Evolutionary conservation across 2,329 filamentous ascomycete genomes (phyloP), one percentile per base, ranked within the genome.

Genomic region (Aquanectria penicillioides): DNA sequence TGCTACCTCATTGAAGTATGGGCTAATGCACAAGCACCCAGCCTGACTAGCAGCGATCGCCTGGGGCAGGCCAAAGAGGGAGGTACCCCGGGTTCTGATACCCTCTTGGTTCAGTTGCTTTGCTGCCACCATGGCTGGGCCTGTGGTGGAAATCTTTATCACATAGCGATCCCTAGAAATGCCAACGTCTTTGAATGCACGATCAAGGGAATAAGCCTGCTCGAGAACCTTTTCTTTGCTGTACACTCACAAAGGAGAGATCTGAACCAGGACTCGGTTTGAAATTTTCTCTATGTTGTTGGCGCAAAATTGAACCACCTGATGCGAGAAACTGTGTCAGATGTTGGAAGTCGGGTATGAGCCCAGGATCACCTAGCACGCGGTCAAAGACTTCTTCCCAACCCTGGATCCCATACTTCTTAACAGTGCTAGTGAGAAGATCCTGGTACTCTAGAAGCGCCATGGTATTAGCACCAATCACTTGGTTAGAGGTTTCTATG

Each of bases 31-130:
- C 4, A 68, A 51, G 47, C 67, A 69, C 11, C 53, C 44, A 11
- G 65, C 56, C 55, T 69, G 67, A 28, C 65, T 68, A 4, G 67
- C 67, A 18, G 67, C 67, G 48, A 69, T 49, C n/a, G 59, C 67
- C 55, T 68, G 67, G 43, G 61, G 50, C 9, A 69, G 40, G 18
- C 57, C 57, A 46, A 69, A 69, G 6, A 68, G 55, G 36, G 63
- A 37, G 20, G 67, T 69, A 13, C 59, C 67, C 11, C 68, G 59
- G 26, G 60, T 69, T 29, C 63, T 47, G 26, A 69, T 68, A 31
- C 67, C 67, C 44, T 69, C 67, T 11, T 40, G n/a, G 11, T 61
- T 63, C 6, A 69, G 55, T 11, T 54, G 38, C 2, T 11, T 17
- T 3, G 61, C 62, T 5, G 67, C 65, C 8, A 56, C 48, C n/a